Base-by-base conservation (phyloP, 164 flowering plant genomes). In the Stephania cephalantha region DNA sequence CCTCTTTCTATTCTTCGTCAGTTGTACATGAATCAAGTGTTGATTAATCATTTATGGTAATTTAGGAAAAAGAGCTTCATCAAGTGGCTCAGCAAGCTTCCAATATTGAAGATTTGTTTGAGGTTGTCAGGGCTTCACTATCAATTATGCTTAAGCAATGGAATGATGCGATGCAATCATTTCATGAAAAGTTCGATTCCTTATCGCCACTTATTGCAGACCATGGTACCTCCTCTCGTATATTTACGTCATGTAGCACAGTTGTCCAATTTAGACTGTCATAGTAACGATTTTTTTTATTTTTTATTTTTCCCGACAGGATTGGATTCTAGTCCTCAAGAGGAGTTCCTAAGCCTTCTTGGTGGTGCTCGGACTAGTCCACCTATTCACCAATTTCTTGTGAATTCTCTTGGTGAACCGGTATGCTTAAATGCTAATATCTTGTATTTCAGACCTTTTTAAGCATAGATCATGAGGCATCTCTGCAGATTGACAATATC, bases 81-180 rank as follows among this genome's bases (percentile, higher is more conserved):
- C 98, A 92, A 78, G 90, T 93, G 58, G 99, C 99, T 72, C 94
- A 85, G 76, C 99, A 93, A 82, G 98, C 98, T 75, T 92, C 99
- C 75, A 93, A 87, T 81, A 88, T 95, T 79, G 93, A 90, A 71
- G 94, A 95, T 82, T 81, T 95, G 71, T 83, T 81, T 75, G 97
- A 95, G 81, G 91, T 95, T 78, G 85, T 92, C 50, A 85, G 90
- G 73, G 84, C 85, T 76, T 95, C 99, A 65, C 76, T 93, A 69
- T 87, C 92, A 74, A 83, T 92, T 72, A 95, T 95, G 98, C 78
- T 76, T 77, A 95, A 92, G 84, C 98, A 90, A 81, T 95, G 99
- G 98, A 83, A 85, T 74, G 97, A 93, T 84, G 93, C 95, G 18
- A 88, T 93, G 93, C 90, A 82, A 71, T 75, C 79, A 18, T 95